These are phyloP conservation scores for Xylaria bambusicola DNA, from an alignment of 495 filamentous ascomycete genomes.

Conservation along the genomic window DNA sequence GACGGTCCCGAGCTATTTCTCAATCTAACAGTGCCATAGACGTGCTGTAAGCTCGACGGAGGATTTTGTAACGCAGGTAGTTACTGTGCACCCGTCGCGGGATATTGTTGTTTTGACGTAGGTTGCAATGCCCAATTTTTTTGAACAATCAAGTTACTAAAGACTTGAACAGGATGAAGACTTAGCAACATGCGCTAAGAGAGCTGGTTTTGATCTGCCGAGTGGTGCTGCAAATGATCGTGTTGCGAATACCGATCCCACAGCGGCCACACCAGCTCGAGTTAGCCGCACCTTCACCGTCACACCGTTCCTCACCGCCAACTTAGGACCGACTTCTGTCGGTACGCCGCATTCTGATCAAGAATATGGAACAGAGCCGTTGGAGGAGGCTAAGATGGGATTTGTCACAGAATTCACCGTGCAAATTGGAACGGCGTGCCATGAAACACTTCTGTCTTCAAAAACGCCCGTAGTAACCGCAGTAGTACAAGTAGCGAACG, in stretches of 20 bases:
- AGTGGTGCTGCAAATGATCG: conserved; percentile 14
- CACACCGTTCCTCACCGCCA: conserved; percentile 18
- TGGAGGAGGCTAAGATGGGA: not conserved
- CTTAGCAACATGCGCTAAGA: conserved; percentile 36
- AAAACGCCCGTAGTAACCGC: too few relatives aligned
- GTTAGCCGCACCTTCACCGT: conserved; percentile 22
- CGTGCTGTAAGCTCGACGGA: conserved; percentile 41
- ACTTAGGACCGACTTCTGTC: not conserved
- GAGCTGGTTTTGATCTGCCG: conserved; percentile 38
- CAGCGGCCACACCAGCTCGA: conserved; percentile 2
- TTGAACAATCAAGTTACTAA: conserved; percentile 15
- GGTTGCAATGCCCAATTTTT: not conserved
- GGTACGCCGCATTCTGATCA: not conserved
- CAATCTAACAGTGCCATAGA: conserved; percentile 28
- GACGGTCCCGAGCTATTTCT: not conserved
- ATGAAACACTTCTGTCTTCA: not conserved
- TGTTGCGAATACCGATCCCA: not conserved
- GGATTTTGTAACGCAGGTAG: conserved; percentile 40
- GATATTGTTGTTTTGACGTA: conserved; percentile 46
- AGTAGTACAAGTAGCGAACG: conserved; percentile 14
- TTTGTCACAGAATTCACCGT: not conserved
- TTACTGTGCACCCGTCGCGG: conserved; percentile 44
- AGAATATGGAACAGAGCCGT: not conserved
- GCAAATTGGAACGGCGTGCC: not conserved
- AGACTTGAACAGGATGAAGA: conserved; percentile 36